These are phyloP conservation scores for Martiniozyma abietophila DNA, from an alignment of 805 yeast species.

Conservation along the genomic window DNA sequence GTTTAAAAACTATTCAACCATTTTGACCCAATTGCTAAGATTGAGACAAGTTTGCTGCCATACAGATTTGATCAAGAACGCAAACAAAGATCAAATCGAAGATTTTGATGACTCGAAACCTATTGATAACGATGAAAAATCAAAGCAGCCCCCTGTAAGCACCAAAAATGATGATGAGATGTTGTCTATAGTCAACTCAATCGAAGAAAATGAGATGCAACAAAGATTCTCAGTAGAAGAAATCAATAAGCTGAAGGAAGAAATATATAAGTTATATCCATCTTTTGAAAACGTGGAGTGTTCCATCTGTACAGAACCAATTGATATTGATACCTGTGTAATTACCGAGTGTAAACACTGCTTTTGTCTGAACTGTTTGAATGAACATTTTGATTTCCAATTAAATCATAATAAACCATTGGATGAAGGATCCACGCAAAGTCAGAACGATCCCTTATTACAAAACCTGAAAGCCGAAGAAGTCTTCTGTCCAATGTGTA, in stretches of 20 bases:
- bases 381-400: slow-evolving; percentile 70
- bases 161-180: slow-evolving; percentile 16
- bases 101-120: slow-evolving; percentile 6
- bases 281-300: slow-evolving; percentile 52
- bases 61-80: slow-evolving; percentile 44
- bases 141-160: slow-evolving; percentile 7
- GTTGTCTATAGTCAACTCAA: slow-evolving; percentile 13
- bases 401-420: slow-evolving; percentile 4
- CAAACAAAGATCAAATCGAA: slow-evolving; percentile 35
- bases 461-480: slow-evolving; percentile 28
- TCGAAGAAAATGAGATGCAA: slow-evolving; percentile 21
- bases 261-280: slow-evolving; percentile 27
- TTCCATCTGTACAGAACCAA: slow-evolving; percentile 70
- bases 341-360: slow-evolving; percentile 73
- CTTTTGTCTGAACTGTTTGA: slow-evolving; percentile 64
- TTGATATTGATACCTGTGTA: slow-evolving; percentile 39
- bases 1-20: slow-evolving; percentile 65
- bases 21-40: slow-evolving; percentile 73
- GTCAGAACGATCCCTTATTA: neutral
- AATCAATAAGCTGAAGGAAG: slow-evolving; percentile 16
- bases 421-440: neutral
- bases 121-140: slow-evolving; percentile 1
- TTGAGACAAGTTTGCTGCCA: slow-evolving; percentile 88
- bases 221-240: slow-evolving; percentile 20
- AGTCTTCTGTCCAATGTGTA: slow-evolving; percentile 70